Evolutionary conservation across 257 asterid genomes (phyloP).

Genomic region (Perilla frutescens): DNA sequence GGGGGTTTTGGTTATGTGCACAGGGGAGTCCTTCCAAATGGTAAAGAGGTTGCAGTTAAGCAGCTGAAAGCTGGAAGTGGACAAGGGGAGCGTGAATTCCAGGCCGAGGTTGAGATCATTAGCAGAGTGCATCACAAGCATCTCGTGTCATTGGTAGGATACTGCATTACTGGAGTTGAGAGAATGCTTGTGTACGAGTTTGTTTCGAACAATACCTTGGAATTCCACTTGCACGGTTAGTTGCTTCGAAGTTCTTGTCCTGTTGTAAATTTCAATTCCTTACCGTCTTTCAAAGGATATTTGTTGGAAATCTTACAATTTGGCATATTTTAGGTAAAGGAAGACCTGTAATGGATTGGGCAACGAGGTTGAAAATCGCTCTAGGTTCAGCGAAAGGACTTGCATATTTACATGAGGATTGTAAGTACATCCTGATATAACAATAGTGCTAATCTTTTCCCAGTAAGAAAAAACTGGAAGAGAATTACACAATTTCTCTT

Average conservation of each 20-base stretch:
- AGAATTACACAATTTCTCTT: not conserved
- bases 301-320: slow-evolving; percentile 1
- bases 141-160: slow-evolving; percentile 95
- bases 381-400: slow-evolving; percentile 69
- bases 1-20: slow-evolving; percentile 98
- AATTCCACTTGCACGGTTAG: slow-evolving; percentile 81
- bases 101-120: slow-evolving; percentile 95
- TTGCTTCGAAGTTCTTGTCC: not conserved
- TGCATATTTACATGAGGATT: slow-evolving; percentile 67
- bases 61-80: slow-evolving; percentile 94
- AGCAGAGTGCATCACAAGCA: slow-evolving; percentile 97
- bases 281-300: no score
- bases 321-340: slow-evolving; percentile 46
- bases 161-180: slow-evolving; percentile 71
- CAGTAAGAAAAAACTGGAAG: not conserved
- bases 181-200: slow-evolving; percentile 91
- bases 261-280: not conserved
- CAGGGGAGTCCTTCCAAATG: slow-evolving; percentile 80
- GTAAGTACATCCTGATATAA: slow-evolving; percentile 42
- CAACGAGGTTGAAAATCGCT: slow-evolving; percentile 57
- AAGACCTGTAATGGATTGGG: slow-evolving; percentile 63
- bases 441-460: not conserved
- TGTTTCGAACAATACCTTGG: slow-evolving; percentile 81
- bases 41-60: slow-evolving; percentile 89
- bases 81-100: slow-evolving; percentile 93